Percentiles rank a stretch among this genome's conserved stretches.
phyloP scores from a whole-genome alignment of 73 alveolate species.

The Breviolum minutum region DNA sequence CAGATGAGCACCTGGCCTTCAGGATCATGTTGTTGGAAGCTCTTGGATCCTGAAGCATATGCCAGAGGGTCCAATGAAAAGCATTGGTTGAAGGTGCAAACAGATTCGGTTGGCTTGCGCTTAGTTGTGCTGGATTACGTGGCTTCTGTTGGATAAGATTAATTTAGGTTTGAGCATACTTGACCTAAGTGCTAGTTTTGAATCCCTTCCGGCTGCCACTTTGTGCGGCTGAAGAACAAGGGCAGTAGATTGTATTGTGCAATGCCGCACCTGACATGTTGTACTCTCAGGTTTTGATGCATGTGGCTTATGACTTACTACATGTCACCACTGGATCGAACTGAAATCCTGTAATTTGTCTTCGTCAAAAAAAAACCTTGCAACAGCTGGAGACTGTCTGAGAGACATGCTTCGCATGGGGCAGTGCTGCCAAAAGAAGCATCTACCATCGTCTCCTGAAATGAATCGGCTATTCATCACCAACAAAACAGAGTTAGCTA shows the following conservation, averaged over 20 bases:
- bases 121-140: too few relatives aligned
- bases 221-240: slow-evolving; percentile 11
- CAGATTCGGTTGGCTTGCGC: too few relatives aligned
- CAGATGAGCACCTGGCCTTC: slow-evolving; percentile 24
- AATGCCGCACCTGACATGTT: slow-evolving; percentile 19
- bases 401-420: not conserved
- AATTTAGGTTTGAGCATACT: too few relatives aligned
- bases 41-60: slow-evolving; percentile 1
- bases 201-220: too few relatives aligned
- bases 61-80: not conserved
- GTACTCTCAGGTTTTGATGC: not conserved
- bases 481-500: too few relatives aligned
- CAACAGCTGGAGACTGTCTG: not conserved
- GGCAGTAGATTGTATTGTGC: slow-evolving; percentile 44
- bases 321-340: too few relatives aligned
- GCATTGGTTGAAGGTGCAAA: too few relatives aligned
- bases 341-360: not conserved
- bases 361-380: not conserved
- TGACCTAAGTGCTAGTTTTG: too few relatives aligned
- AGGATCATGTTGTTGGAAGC: slow-evolving; percentile 51
- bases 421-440: slow-evolving; percentile 43
- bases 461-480: not conserved
- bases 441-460: slow-evolving; percentile 67
- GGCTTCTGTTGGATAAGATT: too few relatives aligned
- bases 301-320: too few relatives aligned